These are phyloP conservation scores for Colletotrichum tropicicola DNA, from an alignment of 2,329 filamentous ascomycete species.

Conservation along the genomic window DNA sequence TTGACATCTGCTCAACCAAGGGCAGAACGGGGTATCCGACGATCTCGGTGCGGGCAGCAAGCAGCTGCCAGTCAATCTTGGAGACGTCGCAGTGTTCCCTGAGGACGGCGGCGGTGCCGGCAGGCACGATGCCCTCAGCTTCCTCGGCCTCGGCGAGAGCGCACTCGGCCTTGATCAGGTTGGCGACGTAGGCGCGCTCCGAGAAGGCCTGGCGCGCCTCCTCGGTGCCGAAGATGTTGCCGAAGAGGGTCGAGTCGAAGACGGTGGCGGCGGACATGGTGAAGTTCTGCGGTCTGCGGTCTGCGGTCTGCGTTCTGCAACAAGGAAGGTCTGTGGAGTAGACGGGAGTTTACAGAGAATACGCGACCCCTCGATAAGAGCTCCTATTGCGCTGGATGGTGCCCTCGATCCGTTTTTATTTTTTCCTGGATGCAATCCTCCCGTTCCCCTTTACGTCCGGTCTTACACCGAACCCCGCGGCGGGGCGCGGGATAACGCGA, in stretches of 20 bases:
- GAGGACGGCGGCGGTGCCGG: conserved; percentile 43
- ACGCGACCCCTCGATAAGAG: too few relatives aligned
- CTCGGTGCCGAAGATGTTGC: conserved; percentile 59
- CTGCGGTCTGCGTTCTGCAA: neutral
- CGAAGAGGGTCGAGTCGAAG: conserved; percentile 60
- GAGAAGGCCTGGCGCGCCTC: conserved; percentile 60
- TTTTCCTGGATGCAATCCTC: neutral
- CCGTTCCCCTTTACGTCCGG: neutral
- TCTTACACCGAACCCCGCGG: conserved; percentile 12
- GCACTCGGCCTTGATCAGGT: conserved; percentile 59
- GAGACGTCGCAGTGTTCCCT: conserved; percentile 41
- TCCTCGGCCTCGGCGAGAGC: conserved; percentile 61
- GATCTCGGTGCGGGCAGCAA: conserved; percentile 61
- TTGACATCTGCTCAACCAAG: conserved; percentile 56
- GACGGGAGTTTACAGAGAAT: too few relatives aligned
- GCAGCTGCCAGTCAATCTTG: conserved; percentile 34
- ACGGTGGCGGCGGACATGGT: conserved; percentile 36
- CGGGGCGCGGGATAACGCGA: conserved; percentile 17
- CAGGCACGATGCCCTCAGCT: conserved; percentile 54
- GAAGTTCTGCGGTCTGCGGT: neutral
- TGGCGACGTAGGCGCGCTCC: conserved; percentile 56
- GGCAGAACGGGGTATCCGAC: conserved; percentile 64
- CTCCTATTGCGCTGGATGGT: neutral
- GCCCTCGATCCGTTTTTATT: neutral
- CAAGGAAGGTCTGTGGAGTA: neutral